Conservation (phyloP, 192 early-diverging fungal genomes). For the Coemansia biformis region DNA sequence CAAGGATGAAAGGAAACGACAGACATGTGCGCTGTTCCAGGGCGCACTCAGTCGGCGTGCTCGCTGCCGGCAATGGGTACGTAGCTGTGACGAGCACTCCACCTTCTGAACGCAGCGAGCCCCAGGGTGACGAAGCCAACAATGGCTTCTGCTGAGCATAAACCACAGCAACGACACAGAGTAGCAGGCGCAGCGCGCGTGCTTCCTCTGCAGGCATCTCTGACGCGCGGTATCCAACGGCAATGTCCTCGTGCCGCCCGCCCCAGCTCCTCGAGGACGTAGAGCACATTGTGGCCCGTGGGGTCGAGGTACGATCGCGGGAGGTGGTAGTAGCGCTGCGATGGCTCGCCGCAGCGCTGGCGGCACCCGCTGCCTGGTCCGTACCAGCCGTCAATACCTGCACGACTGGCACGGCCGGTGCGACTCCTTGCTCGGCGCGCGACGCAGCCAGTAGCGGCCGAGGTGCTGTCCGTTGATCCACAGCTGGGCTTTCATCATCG, state of each 20-base stretch:
- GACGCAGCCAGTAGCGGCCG: constrained; percentile 45
- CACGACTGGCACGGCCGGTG: constrained; percentile 26
- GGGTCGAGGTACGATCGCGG: constrained; percentile 24
- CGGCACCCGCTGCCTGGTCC: constrained; percentile 29
- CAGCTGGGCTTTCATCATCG: constrained; percentile 47
- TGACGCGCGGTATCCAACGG: constrained; percentile 18
- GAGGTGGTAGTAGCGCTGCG: constrained; percentile 48
- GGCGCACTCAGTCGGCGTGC: too few species aligned
- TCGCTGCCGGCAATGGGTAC: too few species aligned
- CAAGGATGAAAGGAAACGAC: too few species aligned
- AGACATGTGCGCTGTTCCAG: too few species aligned
- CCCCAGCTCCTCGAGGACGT: constrained; percentile 37
- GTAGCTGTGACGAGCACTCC: too few species aligned
- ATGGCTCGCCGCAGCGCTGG: constrained; percentile 29
- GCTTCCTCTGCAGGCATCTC: background rate
- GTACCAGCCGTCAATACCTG: constrained; percentile 30
- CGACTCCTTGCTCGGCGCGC: constrained; percentile 10
- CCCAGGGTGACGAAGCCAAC: too few species aligned
- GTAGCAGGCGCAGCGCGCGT: background rate
- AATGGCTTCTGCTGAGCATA: background rate
- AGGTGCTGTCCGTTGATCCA: constrained; percentile 43
- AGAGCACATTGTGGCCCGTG: constrained; percentile 5
- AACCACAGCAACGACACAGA: background rate
- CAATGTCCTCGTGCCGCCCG: constrained; percentile 22
- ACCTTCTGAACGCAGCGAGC: too few species aligned